These are phyloP conservation scores for Bonia amplexicaulis DNA, from an alignment of 176 grass and related monocot species.

Conservation along the genomic window DNA sequence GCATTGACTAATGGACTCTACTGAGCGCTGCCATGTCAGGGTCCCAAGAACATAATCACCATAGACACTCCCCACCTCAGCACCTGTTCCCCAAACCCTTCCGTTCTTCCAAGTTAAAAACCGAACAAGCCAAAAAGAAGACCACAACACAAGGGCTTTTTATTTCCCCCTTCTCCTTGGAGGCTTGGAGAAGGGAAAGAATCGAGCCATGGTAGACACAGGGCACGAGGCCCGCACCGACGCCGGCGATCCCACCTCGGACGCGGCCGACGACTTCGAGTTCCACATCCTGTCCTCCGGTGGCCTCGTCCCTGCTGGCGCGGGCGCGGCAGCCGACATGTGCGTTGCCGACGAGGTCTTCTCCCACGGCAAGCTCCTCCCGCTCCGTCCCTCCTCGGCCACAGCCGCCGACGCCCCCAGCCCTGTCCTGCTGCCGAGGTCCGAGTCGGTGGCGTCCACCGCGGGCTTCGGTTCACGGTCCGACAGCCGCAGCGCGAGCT, in stretches of 20 bases:
- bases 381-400: conserved; percentile 33
- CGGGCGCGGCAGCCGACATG: conserved; percentile 30
- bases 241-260: not conserved
- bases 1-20: not conserved
- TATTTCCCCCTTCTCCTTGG: not conserved
- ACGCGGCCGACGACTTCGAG: conserved; percentile 47
- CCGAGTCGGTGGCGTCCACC: conserved; percentile 39
- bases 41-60: not conserved
- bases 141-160: conserved; percentile 7
- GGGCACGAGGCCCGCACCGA: not conserved
- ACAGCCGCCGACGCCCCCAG: not conserved
- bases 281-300: conserved; percentile 42
- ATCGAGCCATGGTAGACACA: conserved; percentile 28
- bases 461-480: conserved; percentile 23
- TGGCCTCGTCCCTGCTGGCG: conserved; percentile 15
- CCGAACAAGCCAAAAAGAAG: conserved; percentile 34
- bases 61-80: not conserved
- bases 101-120: conserved; percentile 17
- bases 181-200: conserved; percentile 19
- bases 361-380: conserved; percentile 61
- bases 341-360: conserved; percentile 81
- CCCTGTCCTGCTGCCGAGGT: not conserved
- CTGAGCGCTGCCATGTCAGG: not conserved
- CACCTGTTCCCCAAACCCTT: not conserved
- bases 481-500: conserved; percentile 51